Evolutionary conservation across 257 asterid species (phyloP).

Genomic region (Mitragyna speciosa): DNA sequence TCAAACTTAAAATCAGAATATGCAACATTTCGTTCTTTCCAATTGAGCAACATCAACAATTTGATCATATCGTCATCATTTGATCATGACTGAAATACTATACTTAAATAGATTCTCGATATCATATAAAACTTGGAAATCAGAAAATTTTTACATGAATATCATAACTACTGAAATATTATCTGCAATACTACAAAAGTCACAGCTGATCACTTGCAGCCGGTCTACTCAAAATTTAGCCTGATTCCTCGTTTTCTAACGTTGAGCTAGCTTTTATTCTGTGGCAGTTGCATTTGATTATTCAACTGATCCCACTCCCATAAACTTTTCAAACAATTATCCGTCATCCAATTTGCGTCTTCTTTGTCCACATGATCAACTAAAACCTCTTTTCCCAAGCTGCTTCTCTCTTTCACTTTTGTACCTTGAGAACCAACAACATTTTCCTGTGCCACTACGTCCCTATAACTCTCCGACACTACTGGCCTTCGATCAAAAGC

Average conservation of each 20-base stretch:
- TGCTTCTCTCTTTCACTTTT: neutral
- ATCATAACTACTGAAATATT: neutral
- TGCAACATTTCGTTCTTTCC: too few species aligned
- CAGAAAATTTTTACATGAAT: too few species aligned
- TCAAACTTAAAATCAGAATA: too few species aligned
- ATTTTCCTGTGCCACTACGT: neutral
- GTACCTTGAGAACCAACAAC: neutral
- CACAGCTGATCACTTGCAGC: neutral
- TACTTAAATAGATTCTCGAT: too few species aligned
- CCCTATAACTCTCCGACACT: neutral
- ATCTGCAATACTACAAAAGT: neutral
- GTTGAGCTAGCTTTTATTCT: neutral
- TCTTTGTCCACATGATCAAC: neutral
- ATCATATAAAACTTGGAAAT: too few species aligned
- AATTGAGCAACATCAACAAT: too few species aligned
- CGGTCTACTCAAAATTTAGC: neutral
- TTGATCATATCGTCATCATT: too few species aligned
- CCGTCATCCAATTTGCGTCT: neutral
- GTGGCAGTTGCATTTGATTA: neutral
- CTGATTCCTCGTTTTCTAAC: neutral
- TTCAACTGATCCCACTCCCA: neutral
- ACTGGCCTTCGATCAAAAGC: constrained; percentile 66
- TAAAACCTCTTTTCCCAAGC: neutral
- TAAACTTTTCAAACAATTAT: neutral
- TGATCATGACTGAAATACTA: too few species aligned